Evolutionary conservation across 768 basidiomycete genomes (phyloP).

Genomic region (Lactarius hengduanensis): DNA sequence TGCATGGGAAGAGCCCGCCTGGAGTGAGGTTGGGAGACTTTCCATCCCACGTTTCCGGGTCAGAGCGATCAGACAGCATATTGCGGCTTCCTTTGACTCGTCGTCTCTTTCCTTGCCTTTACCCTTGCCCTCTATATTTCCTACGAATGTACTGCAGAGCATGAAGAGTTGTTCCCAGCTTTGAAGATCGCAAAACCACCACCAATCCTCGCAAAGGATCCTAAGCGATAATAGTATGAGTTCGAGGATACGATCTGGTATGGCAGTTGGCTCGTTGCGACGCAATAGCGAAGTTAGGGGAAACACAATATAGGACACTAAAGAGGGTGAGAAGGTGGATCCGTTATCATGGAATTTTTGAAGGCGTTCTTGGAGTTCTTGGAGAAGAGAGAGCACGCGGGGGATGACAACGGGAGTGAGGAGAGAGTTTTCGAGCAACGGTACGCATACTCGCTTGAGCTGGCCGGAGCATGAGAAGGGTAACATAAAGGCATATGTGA

Average conservation of each 20-base stretch:
- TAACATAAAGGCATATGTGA: background rate
- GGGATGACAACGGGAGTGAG: slow-evolving; percentile 56
- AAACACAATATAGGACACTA: slow-evolving; percentile 84
- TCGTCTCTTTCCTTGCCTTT: slow-evolving; percentile 70
- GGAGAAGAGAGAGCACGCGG: slow-evolving; percentile 50
- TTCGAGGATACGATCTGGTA: slow-evolving; percentile 82
- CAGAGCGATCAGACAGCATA: slow-evolving; percentile 61
- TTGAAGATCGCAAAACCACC: slow-evolving; percentile 73
- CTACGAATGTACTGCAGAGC: slow-evolving; percentile 63
- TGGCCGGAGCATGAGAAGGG: slow-evolving; percentile 21
- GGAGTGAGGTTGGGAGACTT: slow-evolving; percentile 38
- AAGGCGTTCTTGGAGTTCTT: slow-evolving; percentile 50
- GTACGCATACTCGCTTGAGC: slow-evolving; percentile 77
- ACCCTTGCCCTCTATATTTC: slow-evolving; percentile 64
- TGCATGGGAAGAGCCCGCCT: slow-evolving; percentile 20
- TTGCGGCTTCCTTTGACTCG: slow-evolving; percentile 78
- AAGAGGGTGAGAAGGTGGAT: slow-evolving; percentile 47
- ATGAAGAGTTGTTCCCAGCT: slow-evolving; percentile 88
- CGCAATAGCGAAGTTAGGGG: slow-evolving; percentile 84
- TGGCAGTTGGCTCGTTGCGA: slow-evolving; percentile 62
- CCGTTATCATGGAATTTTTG: slow-evolving; percentile 41
- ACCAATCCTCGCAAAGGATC: slow-evolving; percentile 70
- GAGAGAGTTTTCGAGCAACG: slow-evolving; percentile 68
- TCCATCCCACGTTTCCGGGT: slow-evolving; percentile 50
- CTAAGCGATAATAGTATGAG: slow-evolving; percentile 59